Evolutionary conservation across 805 yeast species (phyloP), one percentile per base, ranked within the genome.

Genomic region (Cephaloascus albidus): DNA sequence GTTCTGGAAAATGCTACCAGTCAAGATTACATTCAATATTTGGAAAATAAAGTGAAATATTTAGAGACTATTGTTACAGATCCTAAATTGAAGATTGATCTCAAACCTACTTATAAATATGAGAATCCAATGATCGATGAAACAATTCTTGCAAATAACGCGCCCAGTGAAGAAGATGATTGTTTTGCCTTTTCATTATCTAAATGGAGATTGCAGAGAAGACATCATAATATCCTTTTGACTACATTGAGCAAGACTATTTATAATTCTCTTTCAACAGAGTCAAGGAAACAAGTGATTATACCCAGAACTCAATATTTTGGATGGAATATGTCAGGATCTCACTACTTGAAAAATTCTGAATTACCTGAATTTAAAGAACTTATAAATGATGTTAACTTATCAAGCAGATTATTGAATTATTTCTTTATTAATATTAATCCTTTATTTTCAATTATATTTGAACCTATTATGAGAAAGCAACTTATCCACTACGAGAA

Each of bases 321-420:
- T 47, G 83, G 81, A 14, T 78, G 84, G 83, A 78, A 78, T 50
- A 58, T 77, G 73, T 61, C 71, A n/a, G 84, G 84, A 1, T 66
- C 66, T 20, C 71, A 69, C 47, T 78, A 74, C 48, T 44, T 76
- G 16, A 44, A 42, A 31, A 72, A 72, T 17, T 38, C 49, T 14
- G 54, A 50, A 2, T 40, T 52, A 10, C 66, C 70, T 1, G 55
- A 51, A 3, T 42, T 57, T 14, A 31, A 27, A 6, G 43, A 38
- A 10, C 35, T 45, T 4, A 38, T 49, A 18, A 49, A 57, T 15
- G 44, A 49, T 19, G 37, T 40, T 5, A 47, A 49, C 19, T 50
- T 52, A 37, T 31, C 47, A 43, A 39, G 45, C 16, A 32, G 44
- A 30, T 55, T 63, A 36, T 44, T 67, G n/a, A 54, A 62, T 38